Base-by-base conservation (phyloP, 352 stramenopile species). In the Phytophthora litchii region DNA sequence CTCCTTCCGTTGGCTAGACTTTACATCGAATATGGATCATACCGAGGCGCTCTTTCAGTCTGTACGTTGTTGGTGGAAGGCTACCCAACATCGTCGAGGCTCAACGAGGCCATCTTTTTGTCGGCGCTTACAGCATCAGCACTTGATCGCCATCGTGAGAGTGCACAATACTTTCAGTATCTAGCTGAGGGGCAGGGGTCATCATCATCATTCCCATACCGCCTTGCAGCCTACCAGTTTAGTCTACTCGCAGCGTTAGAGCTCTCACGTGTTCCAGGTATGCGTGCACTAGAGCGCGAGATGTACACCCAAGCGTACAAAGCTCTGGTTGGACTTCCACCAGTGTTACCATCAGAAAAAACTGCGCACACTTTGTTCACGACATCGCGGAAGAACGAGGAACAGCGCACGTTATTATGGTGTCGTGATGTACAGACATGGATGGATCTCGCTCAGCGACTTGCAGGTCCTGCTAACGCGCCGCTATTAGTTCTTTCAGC, bases 81-180 rank as follows among this genome's bases (percentile, higher is more conserved):
- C 3, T 89, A 86, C 47, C 38, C 71, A 4, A 56, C 70, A 4
- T 76, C 63, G 14, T 32, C 54, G 8, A 60, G 62, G 9, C 51
- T 88, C 10, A 67, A 74, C 8, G 77, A 90, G 45, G 74, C 78
- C 5, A 83, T 92, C 14, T 90, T 92, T 56, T 61, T 92, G 5
- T 78, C 77, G 2, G 83, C 79, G 4, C 49, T 86, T 6, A 85
- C 76, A 32, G 83, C 83, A 7, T 64, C 72, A 23, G 77, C 73
- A 10, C 49, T 92, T 3, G 55, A 62, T 16, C 83, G 82, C n/a
- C 73, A 81, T 42, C 64, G 59, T 17, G 80, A 92, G 40, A 88
- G 79, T 32, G 76, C 80, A 8, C 76, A 91, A 34, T 91, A 92
- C 48, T 87, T 92, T 29, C 69, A 86, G 46, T 83, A 90, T 54